These are phyloP conservation scores for Lizonia empirigonia DNA, from an alignment of 2,329 filamentous ascomycete species.

Conservation along the genomic window DNA sequence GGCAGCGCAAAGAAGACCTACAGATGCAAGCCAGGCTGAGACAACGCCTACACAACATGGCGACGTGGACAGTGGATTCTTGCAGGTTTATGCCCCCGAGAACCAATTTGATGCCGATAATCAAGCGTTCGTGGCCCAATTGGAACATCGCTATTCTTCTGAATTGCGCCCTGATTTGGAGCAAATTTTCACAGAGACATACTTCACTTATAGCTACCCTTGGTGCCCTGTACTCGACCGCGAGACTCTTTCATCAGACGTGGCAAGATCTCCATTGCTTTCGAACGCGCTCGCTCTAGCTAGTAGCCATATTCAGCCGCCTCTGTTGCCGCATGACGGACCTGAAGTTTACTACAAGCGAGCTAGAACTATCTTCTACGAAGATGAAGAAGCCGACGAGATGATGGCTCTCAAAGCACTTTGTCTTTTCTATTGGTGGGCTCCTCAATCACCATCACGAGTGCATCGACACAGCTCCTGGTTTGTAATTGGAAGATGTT, in stretches of 20 bases:
- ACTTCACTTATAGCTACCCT: conserved; percentile 29
- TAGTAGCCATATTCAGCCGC: conserved; percentile 28
- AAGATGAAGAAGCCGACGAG: conserved; percentile 28
- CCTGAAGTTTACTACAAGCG: conserved; percentile 28
- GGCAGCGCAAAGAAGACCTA: conserved; percentile 3
- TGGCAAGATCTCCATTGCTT: conserved; percentile 26
- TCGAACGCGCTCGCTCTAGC: conserved; percentile 28
- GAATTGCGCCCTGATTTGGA: conserved; percentile 24
- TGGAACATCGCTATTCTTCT: conserved; percentile 24
- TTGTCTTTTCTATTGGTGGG: conserved; percentile 33
- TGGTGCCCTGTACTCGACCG: conserved; percentile 33
- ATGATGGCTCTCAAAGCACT: conserved; percentile 26
- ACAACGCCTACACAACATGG: conserved; percentile 24
- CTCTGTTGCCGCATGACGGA: conserved; percentile 27
- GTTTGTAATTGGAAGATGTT: not conserved
- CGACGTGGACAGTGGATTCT: conserved; percentile 26
- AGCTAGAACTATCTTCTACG: conserved; percentile 28
- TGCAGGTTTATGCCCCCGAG: conserved; percentile 26
- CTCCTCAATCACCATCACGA: conserved; percentile 24
- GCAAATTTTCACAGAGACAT: conserved; percentile 29
- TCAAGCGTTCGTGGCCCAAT: conserved; percentile 27
- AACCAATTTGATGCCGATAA: conserved; percentile 29
- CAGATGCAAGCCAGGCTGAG: conserved; percentile 16
- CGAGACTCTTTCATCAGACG: conserved; percentile 17
- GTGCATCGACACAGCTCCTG: conserved; percentile 26